Percentiles rank a stretch among this genome's conserved stretches.
phyloP scores from a whole-genome alignment of 257 asterid genomes.

The Solanum medicagineum region DNA sequence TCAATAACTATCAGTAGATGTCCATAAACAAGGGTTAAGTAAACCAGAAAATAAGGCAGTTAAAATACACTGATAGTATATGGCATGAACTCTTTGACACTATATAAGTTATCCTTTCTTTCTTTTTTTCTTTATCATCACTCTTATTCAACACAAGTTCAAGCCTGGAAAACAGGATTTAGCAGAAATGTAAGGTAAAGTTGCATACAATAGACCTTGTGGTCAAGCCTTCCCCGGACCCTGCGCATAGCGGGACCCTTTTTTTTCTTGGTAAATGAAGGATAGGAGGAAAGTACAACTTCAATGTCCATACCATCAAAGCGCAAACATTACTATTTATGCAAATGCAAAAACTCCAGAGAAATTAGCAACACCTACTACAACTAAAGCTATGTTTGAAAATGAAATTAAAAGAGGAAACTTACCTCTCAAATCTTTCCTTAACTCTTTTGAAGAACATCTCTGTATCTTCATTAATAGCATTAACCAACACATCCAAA shows the following conservation, averaged over 20 bases:
- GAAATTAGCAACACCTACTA: background rate
- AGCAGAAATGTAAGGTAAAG: no score
- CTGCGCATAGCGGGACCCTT: no score
- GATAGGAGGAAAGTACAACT: background rate
- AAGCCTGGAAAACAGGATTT: no score
- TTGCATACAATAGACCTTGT: no score
- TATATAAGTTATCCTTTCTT: background rate
- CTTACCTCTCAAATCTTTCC: constrained; percentile 79
- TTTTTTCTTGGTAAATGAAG: background rate
- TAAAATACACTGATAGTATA: background rate
- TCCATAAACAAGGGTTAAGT: background rate
- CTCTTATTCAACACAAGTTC: no score
- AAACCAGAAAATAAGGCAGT: background rate
- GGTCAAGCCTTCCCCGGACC: no score
- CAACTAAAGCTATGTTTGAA: background rate
- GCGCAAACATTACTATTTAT: background rate
- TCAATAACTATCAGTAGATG: background rate
- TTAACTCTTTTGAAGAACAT: constrained; percentile 50
- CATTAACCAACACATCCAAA: constrained; percentile 41
- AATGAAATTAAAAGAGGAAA: background rate
- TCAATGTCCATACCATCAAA: background rate
- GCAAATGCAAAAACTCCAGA: background rate
- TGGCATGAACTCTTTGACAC: background rate
- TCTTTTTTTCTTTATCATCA: no score
- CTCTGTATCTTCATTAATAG: constrained; percentile 45